Evolutionary conservation across 2,329 filamentous ascomycete genomes (phyloP).

Genomic region (Fusarium agapanthi): DNA sequence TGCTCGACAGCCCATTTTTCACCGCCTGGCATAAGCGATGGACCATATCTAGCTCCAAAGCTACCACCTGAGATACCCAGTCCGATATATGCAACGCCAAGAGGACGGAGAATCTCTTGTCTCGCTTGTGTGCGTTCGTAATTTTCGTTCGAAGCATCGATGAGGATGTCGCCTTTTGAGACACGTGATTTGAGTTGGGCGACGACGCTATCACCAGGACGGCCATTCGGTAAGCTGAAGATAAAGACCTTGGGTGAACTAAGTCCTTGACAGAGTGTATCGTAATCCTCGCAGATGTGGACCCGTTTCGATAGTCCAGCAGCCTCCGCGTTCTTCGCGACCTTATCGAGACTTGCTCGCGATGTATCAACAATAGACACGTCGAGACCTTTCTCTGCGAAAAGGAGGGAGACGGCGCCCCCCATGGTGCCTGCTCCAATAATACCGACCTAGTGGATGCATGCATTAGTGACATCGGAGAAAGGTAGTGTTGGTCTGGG

Average conservation of each 20-base stretch:
- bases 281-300: constrained; percentile 18
- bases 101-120: constrained; percentile 63
- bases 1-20: constrained; percentile 64
- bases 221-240: constrained; percentile 30
- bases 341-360: constrained; percentile 2
- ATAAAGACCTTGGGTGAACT: constrained; percentile 25
- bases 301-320: constrained; percentile 7
- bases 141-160: constrained; percentile 75
- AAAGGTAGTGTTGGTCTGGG: neutral
- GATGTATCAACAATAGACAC: constrained; percentile 5
- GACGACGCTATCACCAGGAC: constrained; percentile 10
- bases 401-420: constrained; percentile 5
- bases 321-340: neutral
- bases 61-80: constrained; percentile 76
- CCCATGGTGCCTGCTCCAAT: constrained; percentile 22
- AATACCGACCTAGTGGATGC: constrained; percentile 5
- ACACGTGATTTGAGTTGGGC: constrained; percentile 52
- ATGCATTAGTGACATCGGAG: neutral
- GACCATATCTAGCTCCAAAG: constrained; percentile 71
- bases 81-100: constrained; percentile 72
- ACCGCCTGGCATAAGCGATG: constrained; percentile 73
- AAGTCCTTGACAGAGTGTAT: constrained; percentile 18
- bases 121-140: constrained; percentile 71
- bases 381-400: constrained; percentile 9
- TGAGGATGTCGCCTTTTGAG: constrained; percentile 69